These are phyloP conservation scores for Rubroshorea leprosula DNA, from an alignment of 345 rosid genomes.

Conservation along the genomic window DNA sequence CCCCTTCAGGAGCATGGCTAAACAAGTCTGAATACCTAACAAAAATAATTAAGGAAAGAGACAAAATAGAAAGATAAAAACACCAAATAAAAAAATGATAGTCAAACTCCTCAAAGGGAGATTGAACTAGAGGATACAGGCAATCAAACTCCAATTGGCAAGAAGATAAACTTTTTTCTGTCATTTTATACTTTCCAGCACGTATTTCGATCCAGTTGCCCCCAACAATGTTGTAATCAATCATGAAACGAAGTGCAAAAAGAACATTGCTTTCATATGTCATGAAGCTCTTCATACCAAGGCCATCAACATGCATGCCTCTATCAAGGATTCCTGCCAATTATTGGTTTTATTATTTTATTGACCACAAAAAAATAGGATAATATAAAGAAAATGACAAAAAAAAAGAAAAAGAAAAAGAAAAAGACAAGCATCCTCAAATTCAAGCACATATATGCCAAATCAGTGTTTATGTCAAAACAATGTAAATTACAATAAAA, in stretches of 20 bases:
- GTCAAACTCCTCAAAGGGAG: conserved; percentile 8
- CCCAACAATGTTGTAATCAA: conserved; percentile 79
- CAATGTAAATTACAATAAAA: no score
- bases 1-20: conserved; percentile 89
- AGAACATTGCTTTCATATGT: conserved; percentile 95
- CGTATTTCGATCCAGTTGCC: conserved; percentile 99
- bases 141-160: conserved; percentile 93
- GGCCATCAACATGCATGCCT: conserved; percentile 90
- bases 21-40: conserved; percentile 72
- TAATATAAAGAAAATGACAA: not conserved
- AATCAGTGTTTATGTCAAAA: no score
- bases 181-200: conserved; percentile 69
- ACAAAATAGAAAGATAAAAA: conserved; percentile 5
- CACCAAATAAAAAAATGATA: conserved; percentile 6
- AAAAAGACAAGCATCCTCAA: no score
- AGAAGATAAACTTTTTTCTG: conserved; percentile 53
- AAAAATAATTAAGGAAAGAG: conserved; percentile 35
- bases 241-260: conserved; percentile 94
- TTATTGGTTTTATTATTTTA: conserved; percentile 3
- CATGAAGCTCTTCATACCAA: conserved; percentile 86
- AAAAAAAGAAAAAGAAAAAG: no score
- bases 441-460: no score
- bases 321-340: conserved; percentile 84
- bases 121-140: conserved; percentile 61
- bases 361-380: not conserved